phyloP scores from a whole-genome alignment of 2,329 filamentous ascomycete genomes.

The Hirsutella minnesotensis region DNA sequence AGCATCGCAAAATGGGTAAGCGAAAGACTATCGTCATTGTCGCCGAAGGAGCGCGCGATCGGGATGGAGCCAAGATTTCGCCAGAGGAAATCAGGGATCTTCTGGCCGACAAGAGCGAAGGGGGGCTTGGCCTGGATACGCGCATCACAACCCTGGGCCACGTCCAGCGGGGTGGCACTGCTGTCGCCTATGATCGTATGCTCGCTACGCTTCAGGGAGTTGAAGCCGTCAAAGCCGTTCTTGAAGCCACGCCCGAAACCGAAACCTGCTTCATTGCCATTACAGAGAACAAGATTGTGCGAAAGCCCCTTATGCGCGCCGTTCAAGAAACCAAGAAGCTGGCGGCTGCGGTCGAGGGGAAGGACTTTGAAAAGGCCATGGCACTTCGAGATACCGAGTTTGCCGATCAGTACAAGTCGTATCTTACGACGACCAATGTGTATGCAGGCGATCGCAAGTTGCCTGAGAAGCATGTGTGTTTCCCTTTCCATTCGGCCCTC shows the following conservation, averaged over 20 bases:
- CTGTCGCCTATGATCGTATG: slow-evolving; percentile 90
- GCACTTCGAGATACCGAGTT: slow-evolving; percentile 84
- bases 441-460: slow-evolving; percentile 57
- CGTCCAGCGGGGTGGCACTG: slow-evolving; percentile 88
- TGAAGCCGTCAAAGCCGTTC: slow-evolving; percentile 82
- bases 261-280: slow-evolving; percentile 93
- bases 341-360: slow-evolving; percentile 65
- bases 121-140: slow-evolving; percentile 72
- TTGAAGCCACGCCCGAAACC: slow-evolving; percentile 79
- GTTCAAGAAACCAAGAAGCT: slow-evolving; percentile 80
- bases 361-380: slow-evolving; percentile 85
- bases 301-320: slow-evolving; percentile 79
- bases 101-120: slow-evolving; percentile 56
- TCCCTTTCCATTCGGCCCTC: background rate
- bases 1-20: slow-evolving; percentile 85
- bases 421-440: slow-evolving; percentile 80
- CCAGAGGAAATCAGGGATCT: slow-evolving; percentile 76
- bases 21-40: slow-evolving; percentile 97
- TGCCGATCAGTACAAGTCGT: slow-evolving; percentile 80
- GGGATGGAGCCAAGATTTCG: slow-evolving; percentile 71
- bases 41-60: slow-evolving; percentile 86
- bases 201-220: slow-evolving; percentile 87
- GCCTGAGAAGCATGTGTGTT: slow-evolving; percentile 55
- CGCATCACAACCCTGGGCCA: slow-evolving; percentile 91
- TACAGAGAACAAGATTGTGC: slow-evolving; percentile 93